Evolutionary conservation across 2,329 filamentous ascomycete genomes (phyloP).

Genomic region (Alternaria triticina): DNA sequence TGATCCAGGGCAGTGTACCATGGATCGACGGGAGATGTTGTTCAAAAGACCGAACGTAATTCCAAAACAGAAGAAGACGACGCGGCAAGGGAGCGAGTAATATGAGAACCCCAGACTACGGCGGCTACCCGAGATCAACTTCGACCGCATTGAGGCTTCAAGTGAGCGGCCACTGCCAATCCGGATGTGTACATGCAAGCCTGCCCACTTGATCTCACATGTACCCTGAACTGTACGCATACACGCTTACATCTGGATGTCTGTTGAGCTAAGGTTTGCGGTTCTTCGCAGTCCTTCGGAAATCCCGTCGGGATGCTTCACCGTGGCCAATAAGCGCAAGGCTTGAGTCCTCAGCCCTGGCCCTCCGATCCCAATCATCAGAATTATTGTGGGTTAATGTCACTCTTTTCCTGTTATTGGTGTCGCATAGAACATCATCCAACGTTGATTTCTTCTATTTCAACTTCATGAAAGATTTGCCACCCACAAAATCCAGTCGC

Average conservation of each 20-base stretch:
- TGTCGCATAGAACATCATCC: neutral
- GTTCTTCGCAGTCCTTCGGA: conserved; percentile 1
- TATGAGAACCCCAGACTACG: neutral
- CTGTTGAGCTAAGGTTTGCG: conserved; percentile 6
- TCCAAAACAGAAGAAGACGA: conserved; percentile 3
- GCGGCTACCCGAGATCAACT: conserved; percentile 1
- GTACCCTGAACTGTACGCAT: conserved; percentile 2
- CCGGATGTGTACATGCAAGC: conserved; percentile 9
- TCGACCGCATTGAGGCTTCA: conserved; percentile 16
- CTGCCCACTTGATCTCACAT: neutral
- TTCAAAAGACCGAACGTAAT: conserved; percentile 5
- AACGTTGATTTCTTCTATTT: neutral
- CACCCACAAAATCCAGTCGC: neutral
- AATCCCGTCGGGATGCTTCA: conserved; percentile 3
- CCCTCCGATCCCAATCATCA: neutral
- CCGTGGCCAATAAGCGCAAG: conserved; percentile 6
- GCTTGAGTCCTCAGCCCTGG: neutral
- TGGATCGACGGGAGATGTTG: conserved; percentile 7
- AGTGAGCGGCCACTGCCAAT: conserved; percentile 9
- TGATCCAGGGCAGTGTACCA: conserved; percentile 5
- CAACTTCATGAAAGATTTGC: neutral
- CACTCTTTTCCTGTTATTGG: neutral
- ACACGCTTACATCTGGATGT: neutral
- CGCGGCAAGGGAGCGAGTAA: conserved; percentile 4
- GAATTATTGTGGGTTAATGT: conserved; percentile 5